Evolutionary conservation across 768 basidiomycete species (phyloP), one percentile per base, ranked within the genome.

Genomic region (Boletus insuetus): DNA sequence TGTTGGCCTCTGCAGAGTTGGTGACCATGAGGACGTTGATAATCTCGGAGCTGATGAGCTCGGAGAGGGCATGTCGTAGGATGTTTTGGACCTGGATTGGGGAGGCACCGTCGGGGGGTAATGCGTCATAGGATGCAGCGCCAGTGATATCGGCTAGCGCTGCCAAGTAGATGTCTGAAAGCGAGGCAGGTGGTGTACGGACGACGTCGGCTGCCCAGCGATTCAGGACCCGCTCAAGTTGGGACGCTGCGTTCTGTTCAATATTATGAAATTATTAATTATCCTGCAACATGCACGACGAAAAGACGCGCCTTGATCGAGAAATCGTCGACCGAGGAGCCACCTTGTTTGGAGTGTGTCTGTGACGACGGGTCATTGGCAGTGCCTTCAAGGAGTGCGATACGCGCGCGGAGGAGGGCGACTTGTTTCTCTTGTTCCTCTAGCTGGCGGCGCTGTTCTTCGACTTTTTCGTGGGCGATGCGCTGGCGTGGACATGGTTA

Each of bases 391-490:
- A 54, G 53, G 20, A 54, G 46, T 7, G 46, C 46, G 46, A 54
- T 54, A 13, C 53, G 53, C 13, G 46, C 22, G 34, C 53, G 53
- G 32, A 54, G 46, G 40, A 54, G 46, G 40, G 89, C 92, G 43
- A 93, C 86, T 68, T 92, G 89, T 58, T 83, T 77, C 59, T 94
- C 91, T 67, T 92, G 91, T 67, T 90, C 87, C 64, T 91, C 86
- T 20, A 93, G 80, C 64, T 93, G 89, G 13, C 64, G 65, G 12
- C 91, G 77, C 67, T 93, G 91, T 61, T 87, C 82, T 69, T 93
- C 91, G 60, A 93, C 91, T 70, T 89, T 91, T 70, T 92, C 86
- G 75, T 93, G 91, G 29, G 91, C 91, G 67, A 92, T 88, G 51
- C 89, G 82, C 90, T 62, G 47, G 17, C 1, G 26, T 1, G 4